phyloP scores from a whole-genome alignment of 306 rosid genomes.

The Ceratonia siliqua region DNA sequence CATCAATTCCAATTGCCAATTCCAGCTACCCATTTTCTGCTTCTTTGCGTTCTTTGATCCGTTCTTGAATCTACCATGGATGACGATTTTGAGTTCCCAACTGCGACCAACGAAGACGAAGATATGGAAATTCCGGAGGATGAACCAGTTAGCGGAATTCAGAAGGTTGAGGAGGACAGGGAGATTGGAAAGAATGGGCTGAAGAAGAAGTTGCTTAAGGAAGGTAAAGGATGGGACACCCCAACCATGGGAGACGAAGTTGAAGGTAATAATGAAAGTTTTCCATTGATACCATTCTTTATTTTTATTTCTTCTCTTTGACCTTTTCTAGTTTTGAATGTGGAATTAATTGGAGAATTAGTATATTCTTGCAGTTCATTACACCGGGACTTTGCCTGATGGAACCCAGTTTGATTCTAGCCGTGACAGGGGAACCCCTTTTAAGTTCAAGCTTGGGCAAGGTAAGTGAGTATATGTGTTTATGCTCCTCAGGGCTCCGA shows the following conservation, averaged over 20 bases:
- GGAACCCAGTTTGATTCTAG: conserved; percentile 84
- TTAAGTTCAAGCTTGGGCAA: conserved; percentile 77
- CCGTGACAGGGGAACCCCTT: conserved; percentile 75
- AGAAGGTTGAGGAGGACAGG: conserved; percentile 78
- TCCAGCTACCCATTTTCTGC: background rate
- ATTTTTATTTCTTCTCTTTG: background rate
- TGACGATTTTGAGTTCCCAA: conserved; percentile 61
- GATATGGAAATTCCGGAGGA: conserved; percentile 55
- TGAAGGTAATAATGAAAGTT: conserved; percentile 48
- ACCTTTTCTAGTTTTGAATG: background rate
- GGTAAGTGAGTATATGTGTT: conserved; percentile 36
- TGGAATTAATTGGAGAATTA: background rate
- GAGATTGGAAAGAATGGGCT: conserved; percentile 72
- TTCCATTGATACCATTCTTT: too few relatives aligned
- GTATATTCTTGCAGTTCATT: conserved; percentile 58
- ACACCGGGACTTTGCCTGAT: conserved; percentile 75
- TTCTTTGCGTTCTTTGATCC: background rate
- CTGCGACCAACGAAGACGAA: conserved; percentile 30
- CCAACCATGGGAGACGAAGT: conserved; percentile 75
- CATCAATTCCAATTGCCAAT: too few relatives aligned
- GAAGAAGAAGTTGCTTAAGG: conserved; percentile 74
- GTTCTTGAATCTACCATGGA: conserved; percentile 41
- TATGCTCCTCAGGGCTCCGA: too few relatives aligned
- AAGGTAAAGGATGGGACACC: conserved; percentile 79
- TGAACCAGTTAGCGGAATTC: conserved; percentile 28